Evolutionary conservation across 2,329 filamentous ascomycete genomes (phyloP).

Genomic region (Diplocarpon rosae): DNA sequence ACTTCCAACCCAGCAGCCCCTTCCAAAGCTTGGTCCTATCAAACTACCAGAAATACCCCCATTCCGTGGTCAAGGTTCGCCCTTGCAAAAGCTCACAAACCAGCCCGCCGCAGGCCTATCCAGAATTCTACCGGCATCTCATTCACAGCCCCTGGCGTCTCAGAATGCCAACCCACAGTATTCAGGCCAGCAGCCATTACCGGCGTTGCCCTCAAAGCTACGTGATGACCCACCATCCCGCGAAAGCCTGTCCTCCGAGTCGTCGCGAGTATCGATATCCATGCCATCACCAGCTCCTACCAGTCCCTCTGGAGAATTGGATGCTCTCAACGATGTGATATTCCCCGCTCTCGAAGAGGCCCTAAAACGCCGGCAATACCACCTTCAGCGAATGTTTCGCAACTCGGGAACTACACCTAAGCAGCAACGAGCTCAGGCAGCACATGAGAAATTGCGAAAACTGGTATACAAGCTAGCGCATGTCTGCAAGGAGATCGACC

Average conservation of each 20-base stretch:
- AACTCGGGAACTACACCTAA: constrained; percentile 39
- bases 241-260: constrained; percentile 19
- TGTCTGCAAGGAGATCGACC: constrained; percentile 82
- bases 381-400: constrained; percentile 34
- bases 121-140: constrained; percentile 21
- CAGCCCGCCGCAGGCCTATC: constrained; percentile 17
- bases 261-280: constrained; percentile 32
- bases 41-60: constrained; percentile 29
- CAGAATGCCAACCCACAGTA: constrained; percentile 24
- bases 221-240: constrained; percentile 25
- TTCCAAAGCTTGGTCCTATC: constrained; percentile 28
- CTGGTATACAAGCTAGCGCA: constrained; percentile 74
- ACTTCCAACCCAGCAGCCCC: constrained; percentile 26
- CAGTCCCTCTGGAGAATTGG: constrained; percentile 59
- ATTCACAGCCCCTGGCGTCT: constrained; percentile 11
- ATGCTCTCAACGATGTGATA: constrained; percentile 82
- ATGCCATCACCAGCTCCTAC: constrained; percentile 47
- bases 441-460: constrained; percentile 72
- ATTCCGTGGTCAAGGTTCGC: constrained; percentile 23
- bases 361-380: constrained; percentile 64
- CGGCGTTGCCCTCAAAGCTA: constrained; percentile 26
- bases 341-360: constrained; percentile 88
- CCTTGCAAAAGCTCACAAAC: constrained; percentile 25
- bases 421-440: constrained; percentile 56
- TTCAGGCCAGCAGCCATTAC: constrained; percentile 23